Evolutionary conservation across 352 stramenopile genomes (phyloP).

Genomic region (Phytophthora ohioensis): DNA sequence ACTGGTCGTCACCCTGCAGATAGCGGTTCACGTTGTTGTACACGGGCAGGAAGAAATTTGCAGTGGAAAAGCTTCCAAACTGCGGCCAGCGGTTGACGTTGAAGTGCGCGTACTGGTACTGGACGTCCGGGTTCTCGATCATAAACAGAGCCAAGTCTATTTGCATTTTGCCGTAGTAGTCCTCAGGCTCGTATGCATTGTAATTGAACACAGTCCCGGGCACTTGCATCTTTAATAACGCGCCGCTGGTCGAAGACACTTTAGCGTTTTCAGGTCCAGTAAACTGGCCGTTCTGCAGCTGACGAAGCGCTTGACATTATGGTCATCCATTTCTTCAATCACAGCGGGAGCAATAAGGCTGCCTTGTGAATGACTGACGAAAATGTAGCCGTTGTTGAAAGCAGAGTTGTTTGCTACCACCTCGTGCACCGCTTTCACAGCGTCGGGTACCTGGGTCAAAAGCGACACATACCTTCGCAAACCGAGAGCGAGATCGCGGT

Average conservation of each 20-base stretch:
- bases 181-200: slow-evolving; percentile 23
- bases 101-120: slow-evolving; percentile 40
- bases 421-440: slow-evolving; percentile 41
- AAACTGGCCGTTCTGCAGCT: slow-evolving; percentile 60
- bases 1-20: slow-evolving; percentile 21
- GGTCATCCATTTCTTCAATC: slow-evolving; percentile 61
- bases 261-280: slow-evolving; percentile 37
- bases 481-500: slow-evolving; percentile 43
- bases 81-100: slow-evolving; percentile 45
- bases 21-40: slow-evolving; percentile 47
- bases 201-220: slow-evolving; percentile 44
- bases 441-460: slow-evolving; percentile 42
- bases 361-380: slow-evolving; percentile 53
- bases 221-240: slow-evolving; percentile 16
- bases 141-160: slow-evolving; percentile 44
- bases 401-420: slow-evolving; percentile 33
- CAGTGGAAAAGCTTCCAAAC: slow-evolving; percentile 26
- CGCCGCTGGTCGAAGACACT: slow-evolving; percentile 8
- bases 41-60: no score
- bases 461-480: slow-evolving; percentile 39
- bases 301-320: slow-evolving; percentile 52
- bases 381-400: slow-evolving; percentile 54
- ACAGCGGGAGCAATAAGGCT: slow-evolving; percentile 44
- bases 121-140: slow-evolving; percentile 36
- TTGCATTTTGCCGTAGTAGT: slow-evolving; percentile 46